Conservation (phyloP, 441 rosid species). For the Monsonia emarginata region DNA sequence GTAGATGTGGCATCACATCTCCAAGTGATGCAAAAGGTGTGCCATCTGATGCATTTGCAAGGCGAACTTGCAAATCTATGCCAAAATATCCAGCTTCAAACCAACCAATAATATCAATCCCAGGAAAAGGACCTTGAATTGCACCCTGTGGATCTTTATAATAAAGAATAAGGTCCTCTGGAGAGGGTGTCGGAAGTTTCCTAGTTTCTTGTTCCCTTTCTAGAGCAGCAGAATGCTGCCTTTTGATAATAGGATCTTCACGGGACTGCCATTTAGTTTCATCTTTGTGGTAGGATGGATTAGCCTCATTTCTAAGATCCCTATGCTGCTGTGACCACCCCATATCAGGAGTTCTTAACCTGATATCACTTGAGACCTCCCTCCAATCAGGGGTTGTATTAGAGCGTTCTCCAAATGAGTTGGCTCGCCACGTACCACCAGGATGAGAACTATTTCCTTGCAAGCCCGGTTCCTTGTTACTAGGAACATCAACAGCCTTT, state of each 20-base stretch:
- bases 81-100: constrained; percentile 96
- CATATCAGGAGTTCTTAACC: constrained; percentile 35
- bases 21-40: constrained; percentile 69
- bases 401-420: constrained; percentile 41
- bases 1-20: constrained; percentile 96
- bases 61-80: constrained; percentile 76
- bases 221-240: constrained; percentile 51
- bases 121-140: constrained; percentile 89
- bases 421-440: constrained; percentile 44
- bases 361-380: constrained; percentile 40
- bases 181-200: constrained; percentile 43
- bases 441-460: constrained; percentile 40
- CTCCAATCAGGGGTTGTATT: constrained; percentile 36
- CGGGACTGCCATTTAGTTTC: constrained; percentile 48
- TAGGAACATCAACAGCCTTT: constrained; percentile 40
- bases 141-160: constrained; percentile 96
- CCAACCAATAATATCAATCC: constrained; percentile 92
- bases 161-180: constrained; percentile 63
- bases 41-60: constrained; percentile 58
- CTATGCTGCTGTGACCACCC: constrained; percentile 43
- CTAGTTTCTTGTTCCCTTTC: constrained; percentile 67
- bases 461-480: constrained; percentile 31
- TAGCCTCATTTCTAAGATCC: constrained; percentile 33
- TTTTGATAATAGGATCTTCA: constrained; percentile 51
- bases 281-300: constrained; percentile 40